Percentiles rank a stretch among this genome's conserved stretches.
Evolutionary conservation across 306 rosid genomes (phyloP).

Genomic region (Prunus armeniaca): DNA sequence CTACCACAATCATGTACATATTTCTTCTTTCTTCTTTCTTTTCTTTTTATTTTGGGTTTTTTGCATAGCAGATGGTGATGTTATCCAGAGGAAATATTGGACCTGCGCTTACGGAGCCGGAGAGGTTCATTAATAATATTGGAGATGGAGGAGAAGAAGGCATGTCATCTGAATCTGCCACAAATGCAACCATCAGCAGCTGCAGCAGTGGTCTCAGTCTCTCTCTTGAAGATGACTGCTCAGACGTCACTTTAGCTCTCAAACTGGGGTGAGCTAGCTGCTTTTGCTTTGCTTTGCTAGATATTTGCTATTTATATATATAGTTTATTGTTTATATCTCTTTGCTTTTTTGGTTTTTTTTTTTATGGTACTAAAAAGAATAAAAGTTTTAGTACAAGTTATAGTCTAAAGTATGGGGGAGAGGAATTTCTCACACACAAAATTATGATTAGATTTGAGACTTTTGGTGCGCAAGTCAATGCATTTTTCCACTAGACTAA

Average conservation of each 20-base stretch:
- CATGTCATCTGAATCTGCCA: neutral
- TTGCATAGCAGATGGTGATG: constrained; percentile 23
- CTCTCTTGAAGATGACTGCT: neutral
- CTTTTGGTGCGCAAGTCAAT: too few relatives aligned
- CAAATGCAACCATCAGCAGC: neutral
- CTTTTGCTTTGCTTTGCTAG: too few relatives aligned
- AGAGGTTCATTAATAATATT: neutral
- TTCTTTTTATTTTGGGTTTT: neutral
- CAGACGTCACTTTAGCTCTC: neutral
- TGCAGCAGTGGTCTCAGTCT: neutral
- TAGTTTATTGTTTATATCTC: too few relatives aligned
- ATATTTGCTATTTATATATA: neutral
- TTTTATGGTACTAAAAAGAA: too few relatives aligned
- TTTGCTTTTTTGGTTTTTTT: too few relatives aligned
- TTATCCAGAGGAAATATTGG: neutral
- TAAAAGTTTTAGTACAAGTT: too few relatives aligned
- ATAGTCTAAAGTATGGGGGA: too few relatives aligned
- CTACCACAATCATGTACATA: neutral
- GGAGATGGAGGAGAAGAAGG: neutral
- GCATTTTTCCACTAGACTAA: rapidly evolving
- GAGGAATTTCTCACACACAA: too few relatives aligned
- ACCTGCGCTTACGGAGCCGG: neutral
- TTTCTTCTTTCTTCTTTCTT: neutral
- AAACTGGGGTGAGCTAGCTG: constrained; percentile 3
- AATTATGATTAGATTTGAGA: too few relatives aligned